These are phyloP conservation scores for Emmonsiellopsis sp. DNA, from an alignment of 2,329 filamentous ascomycete genomes.

Conservation along the genomic window DNA sequence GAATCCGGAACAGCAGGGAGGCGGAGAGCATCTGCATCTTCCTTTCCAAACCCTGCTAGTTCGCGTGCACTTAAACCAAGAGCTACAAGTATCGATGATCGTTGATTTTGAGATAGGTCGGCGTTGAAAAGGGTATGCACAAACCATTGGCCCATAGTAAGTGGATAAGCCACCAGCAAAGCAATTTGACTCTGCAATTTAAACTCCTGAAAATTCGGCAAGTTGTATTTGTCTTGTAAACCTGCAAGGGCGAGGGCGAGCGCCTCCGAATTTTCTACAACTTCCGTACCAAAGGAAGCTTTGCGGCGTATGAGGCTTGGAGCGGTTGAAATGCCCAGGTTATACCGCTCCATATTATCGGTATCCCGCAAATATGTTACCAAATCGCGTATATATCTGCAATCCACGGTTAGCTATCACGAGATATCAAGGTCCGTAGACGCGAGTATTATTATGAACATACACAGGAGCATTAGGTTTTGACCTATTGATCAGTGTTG, in stretches of 20 bases:
- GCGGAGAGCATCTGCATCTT: conserved; percentile 35
- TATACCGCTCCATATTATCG: conserved; percentile 77
- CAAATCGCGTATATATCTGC: conserved; percentile 70
- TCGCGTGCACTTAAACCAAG: conserved; percentile 77
- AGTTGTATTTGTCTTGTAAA: conserved; percentile 75
- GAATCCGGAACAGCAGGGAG: conserved; percentile 29
- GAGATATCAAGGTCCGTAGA: neutral
- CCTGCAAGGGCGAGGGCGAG: conserved; percentile 68
- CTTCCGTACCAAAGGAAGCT: conserved; percentile 76
- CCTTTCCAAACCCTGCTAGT: conserved; percentile 64
- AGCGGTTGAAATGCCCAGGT: conserved; percentile 67
- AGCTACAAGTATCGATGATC: conserved; percentile 70
- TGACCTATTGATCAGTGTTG: conserved; percentile 73
- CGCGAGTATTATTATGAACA: conserved; percentile 17
- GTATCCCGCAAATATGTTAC: conserved; percentile 69
- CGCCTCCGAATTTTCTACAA: conserved; percentile 74
- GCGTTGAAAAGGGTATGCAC: conserved; percentile 80
- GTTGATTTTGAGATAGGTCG: conserved; percentile 80
- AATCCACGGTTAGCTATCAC: conserved; percentile 10
- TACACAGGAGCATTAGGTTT: conserved; percentile 74
- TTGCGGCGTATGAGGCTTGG: conserved; percentile 79
- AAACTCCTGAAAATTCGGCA: conserved; percentile 67
- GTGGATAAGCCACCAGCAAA: conserved; percentile 65
- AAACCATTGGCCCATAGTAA: conserved; percentile 74
- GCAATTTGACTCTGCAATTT: conserved; percentile 75